These are phyloP conservation scores for Poteriospumella lacustris DNA, from an alignment of 108 stramenopile species.

Conservation along the genomic window DNA sequence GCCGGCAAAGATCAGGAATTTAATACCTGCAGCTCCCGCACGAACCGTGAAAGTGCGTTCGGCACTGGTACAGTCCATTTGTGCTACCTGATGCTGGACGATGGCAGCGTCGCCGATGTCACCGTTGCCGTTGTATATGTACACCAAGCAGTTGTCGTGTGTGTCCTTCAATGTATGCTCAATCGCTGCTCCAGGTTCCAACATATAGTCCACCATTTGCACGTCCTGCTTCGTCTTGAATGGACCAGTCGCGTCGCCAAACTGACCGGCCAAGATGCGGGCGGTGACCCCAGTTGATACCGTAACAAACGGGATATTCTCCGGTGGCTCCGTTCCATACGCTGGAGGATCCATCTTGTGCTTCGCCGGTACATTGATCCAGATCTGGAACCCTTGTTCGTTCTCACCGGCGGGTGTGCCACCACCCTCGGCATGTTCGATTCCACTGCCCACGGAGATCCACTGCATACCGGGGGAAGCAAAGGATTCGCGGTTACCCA, in stretches of 20 bases:
- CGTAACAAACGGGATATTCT: background rate
- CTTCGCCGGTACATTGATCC: slow-evolving; percentile 14
- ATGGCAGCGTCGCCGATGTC: background rate
- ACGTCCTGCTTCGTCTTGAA: background rate
- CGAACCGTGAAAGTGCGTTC: background rate
- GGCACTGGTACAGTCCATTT: background rate
- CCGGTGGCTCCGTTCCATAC: slow-evolving; percentile 16
- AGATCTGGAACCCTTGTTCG: background rate
- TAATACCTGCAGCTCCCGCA: background rate
- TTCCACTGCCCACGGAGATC: slow-evolving; percentile 57
- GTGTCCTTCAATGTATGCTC: background rate
- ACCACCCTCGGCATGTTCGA: slow-evolving; percentile 60
- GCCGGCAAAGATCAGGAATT: slow-evolving; percentile 6
- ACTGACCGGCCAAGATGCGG: background rate
- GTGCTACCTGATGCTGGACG: background rate
- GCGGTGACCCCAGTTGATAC: background rate
- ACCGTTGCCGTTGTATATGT: background rate
- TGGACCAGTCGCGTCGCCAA: background rate
- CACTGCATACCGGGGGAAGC: slow-evolving; percentile 60
- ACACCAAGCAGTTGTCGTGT: slow-evolving; percentile 12
- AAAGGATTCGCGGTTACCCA: slow-evolving; percentile 58
- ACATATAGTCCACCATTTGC: slow-evolving; percentile 12
- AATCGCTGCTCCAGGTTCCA: background rate
- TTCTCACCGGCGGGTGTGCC: slow-evolving; percentile 22
- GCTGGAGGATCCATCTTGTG: background rate